Percentiles rank a stretch among this genome's conserved stretches.
These are phyloP conservation scores for Filobasidium wieringae DNA, from an alignment of 768 basidiomycete species.

Conservation along the genomic window DNA sequence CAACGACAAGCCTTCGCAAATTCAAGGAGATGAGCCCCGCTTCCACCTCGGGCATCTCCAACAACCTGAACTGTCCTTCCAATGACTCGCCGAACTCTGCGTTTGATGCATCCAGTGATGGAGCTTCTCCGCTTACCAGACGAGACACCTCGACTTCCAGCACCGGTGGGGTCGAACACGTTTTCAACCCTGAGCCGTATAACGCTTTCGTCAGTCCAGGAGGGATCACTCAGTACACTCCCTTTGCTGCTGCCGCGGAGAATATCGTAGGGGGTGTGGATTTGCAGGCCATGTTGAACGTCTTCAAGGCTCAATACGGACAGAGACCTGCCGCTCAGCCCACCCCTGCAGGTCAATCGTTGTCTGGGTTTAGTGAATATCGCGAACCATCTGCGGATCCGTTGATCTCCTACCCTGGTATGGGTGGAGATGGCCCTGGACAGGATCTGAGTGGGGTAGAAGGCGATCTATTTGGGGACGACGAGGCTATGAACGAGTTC, in stretches of 20 bases:
- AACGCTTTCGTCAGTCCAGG: constrained; percentile 7
- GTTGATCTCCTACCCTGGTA: too few relatives aligned
- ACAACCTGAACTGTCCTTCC: not conserved
- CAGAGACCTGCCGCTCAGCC: not conserved
- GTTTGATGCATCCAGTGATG: not conserved
- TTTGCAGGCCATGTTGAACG: not conserved
- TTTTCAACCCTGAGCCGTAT: constrained; percentile 16
- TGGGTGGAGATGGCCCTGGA: not conserved
- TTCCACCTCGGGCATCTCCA: not conserved
- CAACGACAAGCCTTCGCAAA: too few relatives aligned
- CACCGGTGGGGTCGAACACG: not conserved
- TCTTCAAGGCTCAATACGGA: not conserved
- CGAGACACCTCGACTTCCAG: not conserved
- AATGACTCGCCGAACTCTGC: not conserved
- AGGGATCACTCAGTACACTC: not conserved
- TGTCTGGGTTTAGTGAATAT: not conserved
- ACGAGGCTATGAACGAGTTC: constrained; percentile 16
- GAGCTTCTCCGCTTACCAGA: not conserved
- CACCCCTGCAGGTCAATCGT: not conserved
- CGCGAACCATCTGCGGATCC: too few relatives aligned
- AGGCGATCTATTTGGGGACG: constrained; percentile 4
- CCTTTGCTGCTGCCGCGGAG: not conserved
- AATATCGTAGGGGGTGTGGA: not conserved
- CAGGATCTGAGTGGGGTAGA: not conserved
- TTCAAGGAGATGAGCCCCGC: not conserved